These are phyloP conservation scores for Fomitopsis schrenkii DNA, from an alignment of 1,284 basidiomycete genomes.

Conservation along the genomic window DNA sequence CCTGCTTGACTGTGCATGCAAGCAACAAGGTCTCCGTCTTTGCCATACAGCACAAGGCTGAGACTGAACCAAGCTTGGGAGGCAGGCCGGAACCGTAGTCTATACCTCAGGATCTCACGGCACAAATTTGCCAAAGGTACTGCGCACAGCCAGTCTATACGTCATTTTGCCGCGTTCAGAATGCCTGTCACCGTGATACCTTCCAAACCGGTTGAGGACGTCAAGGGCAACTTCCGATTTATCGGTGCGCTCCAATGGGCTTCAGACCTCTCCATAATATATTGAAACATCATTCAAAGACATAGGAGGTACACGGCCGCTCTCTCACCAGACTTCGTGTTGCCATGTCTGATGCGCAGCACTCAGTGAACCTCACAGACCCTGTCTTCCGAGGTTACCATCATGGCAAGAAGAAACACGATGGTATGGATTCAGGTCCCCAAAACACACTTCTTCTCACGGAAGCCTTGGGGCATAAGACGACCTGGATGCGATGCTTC, in stretches of 20 bases:
- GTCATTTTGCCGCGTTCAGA: background rate
- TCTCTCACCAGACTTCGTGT: background rate
- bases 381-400: slow-evolving; percentile 56
- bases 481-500: slow-evolving; percentile 63
- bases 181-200: slow-evolving; percentile 29
- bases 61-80: no score
- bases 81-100: no score
- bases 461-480: slow-evolving; percentile 32
- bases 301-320: slow-evolving; percentile 36
- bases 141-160: background rate
- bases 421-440: slow-evolving; percentile 31
- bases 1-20: no score
- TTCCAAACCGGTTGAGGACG: slow-evolving; percentile 18
- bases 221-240: slow-evolving; percentile 26
- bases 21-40: no score
- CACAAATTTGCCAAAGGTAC: background rate
- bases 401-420: slow-evolving; percentile 49
- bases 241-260: slow-evolving; percentile 29
- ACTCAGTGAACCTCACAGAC: slow-evolving; percentile 57
- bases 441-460: background rate
- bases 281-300: slow-evolving; percentile 24
- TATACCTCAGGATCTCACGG: background rate
- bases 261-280: background rate
- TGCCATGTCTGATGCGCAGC: background rate
- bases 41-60: no score